Evolutionary conservation across 23 red algal species (phyloP), one percentile per base, ranked within the genome.

Genomic region (Gracilariopsis chorda): DNA sequence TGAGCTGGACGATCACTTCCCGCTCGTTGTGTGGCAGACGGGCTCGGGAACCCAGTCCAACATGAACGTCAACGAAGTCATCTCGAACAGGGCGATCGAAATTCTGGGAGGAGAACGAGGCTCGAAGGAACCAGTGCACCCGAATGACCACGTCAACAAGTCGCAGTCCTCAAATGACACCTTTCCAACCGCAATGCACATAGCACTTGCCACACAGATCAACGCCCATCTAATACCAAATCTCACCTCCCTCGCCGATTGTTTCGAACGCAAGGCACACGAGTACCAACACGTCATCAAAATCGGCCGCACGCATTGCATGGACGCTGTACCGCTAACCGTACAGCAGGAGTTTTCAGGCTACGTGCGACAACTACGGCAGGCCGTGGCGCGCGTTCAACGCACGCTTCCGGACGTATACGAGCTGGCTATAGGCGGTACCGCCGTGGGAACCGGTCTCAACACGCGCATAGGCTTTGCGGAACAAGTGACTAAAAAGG

Each of bases 51-150:
- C 97, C 41, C 94, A 99, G 70, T 91, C 74, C 81, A 99, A 99
- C 58, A 99, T 99, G 97, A 99, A 99, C 85, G 85, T 88, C 61
- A 99, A 99, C 83, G 97, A 99, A 85, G 97, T 99, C 1, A 84
- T 99, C 20, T 88, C 87, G 23, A 99, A 99, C 77, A 68, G 97
- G 30, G 97, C 93, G 30, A 99, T 99, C 4, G 93, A 99, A 49
- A 83, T 99, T 44, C 87, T 99, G 29, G 97, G 93, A 16, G 97
- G 97, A 19, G 48, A 90, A 17, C 35, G 82, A 25, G 97, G 97
- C 4, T 96, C 97, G 48, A 99, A 99, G 47, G 27, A 2, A 10
- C 97, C 97, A 34, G 93, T 95, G 28, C 97, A 99, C 70, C 97
- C 97, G 19, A 99, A 99, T 59, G 97, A 99, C 51, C 97, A 99